Percentiles rank a stretch among this genome's conserved stretches.
phyloP scores from a whole-genome alignment of 2,329 filamentous ascomycete species.

The Zarea fungicola region DNA sequence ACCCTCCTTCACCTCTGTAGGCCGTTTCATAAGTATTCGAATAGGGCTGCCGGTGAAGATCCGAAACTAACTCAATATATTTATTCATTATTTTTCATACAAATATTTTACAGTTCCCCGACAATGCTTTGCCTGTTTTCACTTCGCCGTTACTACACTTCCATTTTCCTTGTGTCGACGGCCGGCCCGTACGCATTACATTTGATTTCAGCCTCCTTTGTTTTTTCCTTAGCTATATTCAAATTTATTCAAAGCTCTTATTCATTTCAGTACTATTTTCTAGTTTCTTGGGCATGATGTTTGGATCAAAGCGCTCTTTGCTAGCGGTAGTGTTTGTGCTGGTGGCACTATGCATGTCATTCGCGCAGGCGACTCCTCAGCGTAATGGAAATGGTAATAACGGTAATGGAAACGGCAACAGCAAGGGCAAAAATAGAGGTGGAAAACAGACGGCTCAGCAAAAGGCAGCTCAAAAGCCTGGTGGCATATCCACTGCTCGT shows the following conservation, averaged over 20 bases:
- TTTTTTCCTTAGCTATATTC: neutral
- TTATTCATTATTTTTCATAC: no score
- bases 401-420: neutral
- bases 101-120: no score
- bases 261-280: neutral
- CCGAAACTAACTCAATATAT: no score
- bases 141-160: no score
- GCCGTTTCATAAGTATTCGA: no score
- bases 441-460: neutral
- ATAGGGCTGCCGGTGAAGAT: no score
- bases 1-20: no score
- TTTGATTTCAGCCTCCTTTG: no score
- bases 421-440: neutral
- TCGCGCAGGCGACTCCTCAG: conserved; percentile 6
- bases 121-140: no score
- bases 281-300: neutral
- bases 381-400: neutral
- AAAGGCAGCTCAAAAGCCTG: neutral
- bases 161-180: no score
- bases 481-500: conserved; percentile 35
- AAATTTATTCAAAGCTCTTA: no score
- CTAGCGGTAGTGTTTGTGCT: conserved; percentile 1
- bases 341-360: neutral
- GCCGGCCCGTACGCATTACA: no score
- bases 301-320: conserved; percentile 1